Percentiles rank a stretch among this genome's conserved stretches.
Conservation (phyloP, 176 grass and related monocot species). For the Panicum miliaceum region DNA sequence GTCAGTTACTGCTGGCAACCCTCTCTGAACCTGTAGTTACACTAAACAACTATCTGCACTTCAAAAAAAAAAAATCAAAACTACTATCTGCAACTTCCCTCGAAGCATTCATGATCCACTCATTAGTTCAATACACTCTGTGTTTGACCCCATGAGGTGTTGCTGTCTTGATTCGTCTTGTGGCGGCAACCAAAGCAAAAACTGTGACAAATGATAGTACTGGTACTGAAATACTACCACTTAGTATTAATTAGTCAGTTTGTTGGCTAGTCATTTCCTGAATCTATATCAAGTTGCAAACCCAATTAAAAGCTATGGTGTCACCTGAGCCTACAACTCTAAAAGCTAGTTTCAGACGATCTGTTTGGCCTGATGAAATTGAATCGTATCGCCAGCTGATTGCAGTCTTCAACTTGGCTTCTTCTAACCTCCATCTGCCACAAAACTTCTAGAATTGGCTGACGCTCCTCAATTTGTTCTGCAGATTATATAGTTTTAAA, state of each 20-base stretch:
- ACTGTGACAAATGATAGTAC: neutral
- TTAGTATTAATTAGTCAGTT: neutral
- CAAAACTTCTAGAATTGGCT: neutral
- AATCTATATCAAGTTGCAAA: neutral
- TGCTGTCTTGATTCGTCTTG: neutral
- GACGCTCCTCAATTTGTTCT: neutral
- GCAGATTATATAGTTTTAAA: neutral
- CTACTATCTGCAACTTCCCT: neutral
- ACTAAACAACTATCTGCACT: neutral
- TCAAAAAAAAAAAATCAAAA: neutral
- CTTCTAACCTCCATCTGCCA: neutral
- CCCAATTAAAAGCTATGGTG: slow-evolving; percentile 6
- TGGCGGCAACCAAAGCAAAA: neutral
- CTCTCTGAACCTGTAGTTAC: neutral
- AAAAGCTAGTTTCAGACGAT: neutral
- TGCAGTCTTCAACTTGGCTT: neutral
- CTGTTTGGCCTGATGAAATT: neutral
- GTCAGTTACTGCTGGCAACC: neutral
- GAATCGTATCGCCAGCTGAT: neutral
- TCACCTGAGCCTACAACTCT: neutral
- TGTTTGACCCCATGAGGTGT: neutral
- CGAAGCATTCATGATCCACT: neutral
- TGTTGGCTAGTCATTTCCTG: slow-evolving; percentile 17
- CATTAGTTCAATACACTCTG: neutral
- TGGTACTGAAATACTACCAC: neutral